Conservation (phyloP, 2,329 filamentous ascomycete species). For the Knufia petricola region DNA sequence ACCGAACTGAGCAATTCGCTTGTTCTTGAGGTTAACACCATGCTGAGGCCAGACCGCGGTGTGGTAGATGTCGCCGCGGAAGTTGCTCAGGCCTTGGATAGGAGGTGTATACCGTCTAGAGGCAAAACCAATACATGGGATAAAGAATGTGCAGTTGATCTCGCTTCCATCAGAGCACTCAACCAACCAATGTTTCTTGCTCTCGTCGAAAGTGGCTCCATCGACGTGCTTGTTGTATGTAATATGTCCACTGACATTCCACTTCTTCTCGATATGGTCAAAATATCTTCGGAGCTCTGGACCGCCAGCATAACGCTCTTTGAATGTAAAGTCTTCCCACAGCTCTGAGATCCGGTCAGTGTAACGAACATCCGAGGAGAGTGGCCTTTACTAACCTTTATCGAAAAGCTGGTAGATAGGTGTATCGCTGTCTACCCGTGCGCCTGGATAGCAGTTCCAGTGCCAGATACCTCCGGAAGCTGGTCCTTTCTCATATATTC, state of each 20-base stretch:
- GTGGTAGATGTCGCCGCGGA: constrained; percentile 51
- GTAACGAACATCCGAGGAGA: constrained; percentile 34
- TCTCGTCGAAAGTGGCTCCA: constrained; percentile 29
- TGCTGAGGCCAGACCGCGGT: constrained; percentile 52
- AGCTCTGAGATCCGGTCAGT: constrained; percentile 25
- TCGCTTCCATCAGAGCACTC: constrained; percentile 16
- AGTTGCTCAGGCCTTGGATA: constrained; percentile 48
- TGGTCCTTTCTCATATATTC: constrained; percentile 46
- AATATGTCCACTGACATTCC: constrained; percentile 31
- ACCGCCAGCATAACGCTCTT: constrained; percentile 28
- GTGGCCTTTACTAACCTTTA: constrained; percentile 2
- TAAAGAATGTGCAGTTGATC: constrained; percentile 13
- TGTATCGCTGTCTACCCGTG: constrained; percentile 35
- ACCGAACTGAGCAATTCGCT: constrained; percentile 53
- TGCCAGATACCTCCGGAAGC: constrained; percentile 30
- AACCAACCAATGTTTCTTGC: constrained; percentile 15
- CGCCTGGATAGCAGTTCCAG: constrained; percentile 33
- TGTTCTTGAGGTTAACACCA: constrained; percentile 46
- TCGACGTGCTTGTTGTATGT: constrained; percentile 28
- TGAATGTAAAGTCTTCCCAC: constrained; percentile 40
- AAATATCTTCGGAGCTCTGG: constrained; percentile 35
- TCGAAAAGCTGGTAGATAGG: constrained; percentile 20
- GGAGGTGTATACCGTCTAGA: constrained; percentile 44
- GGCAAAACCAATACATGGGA: constrained; percentile 43
- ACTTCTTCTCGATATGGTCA: constrained; percentile 31